Base-by-base conservation (phyloP, 2,329 filamentous ascomycete species). In the Sporothrix mexicana region DNA sequence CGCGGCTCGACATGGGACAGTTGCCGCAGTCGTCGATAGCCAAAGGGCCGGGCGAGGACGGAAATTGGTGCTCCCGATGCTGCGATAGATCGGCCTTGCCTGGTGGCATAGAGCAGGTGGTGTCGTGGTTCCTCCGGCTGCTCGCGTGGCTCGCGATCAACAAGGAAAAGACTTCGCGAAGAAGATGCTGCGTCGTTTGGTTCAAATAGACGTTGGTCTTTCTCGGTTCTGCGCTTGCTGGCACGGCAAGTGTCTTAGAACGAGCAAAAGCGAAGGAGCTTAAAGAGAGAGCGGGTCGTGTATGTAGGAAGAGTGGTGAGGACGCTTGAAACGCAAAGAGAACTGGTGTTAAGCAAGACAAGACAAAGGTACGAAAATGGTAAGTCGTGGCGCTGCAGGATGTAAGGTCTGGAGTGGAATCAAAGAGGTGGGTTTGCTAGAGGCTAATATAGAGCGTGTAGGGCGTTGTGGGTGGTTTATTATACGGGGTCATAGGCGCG, bases 371-470 rank as follows among this genome's bases (percentile, higher is more conserved):
- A 67, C 45, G 41, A 66, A 66, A 47, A 36, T 30, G 73, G 72
- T 70, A 72, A 73, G 53, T 49, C 41, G 69, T 47, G 69, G 55
- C 30, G 53, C n/a, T 72, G 53, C 53, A 41, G 43, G 9, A 61
- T 13, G 23, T 15, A 20, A 43, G 55, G 57, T 64, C 49, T 64
- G 45, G n/a, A 55, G 57, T 47, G 23, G 69, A 30, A 59, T 41
- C n/a, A 64, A 43, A 41, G 25, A 71, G 45, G 45, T 62, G 25
- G 69, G 45, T 41, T 51, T 30, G 45, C 10, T 53, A 41, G 57
- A 71, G 69, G 57, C 57, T 64, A 71, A 64, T 64, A 64, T 71
- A 71, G 36, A 70, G 55, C 55, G 43, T 62, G 43, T 62, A 36
- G 25, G 45, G 64, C 64, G 45, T 49, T 64, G 64, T 51, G 49